Conservation (phyloP, 805 yeast species). For the Candida namnaoensis region DNA sequence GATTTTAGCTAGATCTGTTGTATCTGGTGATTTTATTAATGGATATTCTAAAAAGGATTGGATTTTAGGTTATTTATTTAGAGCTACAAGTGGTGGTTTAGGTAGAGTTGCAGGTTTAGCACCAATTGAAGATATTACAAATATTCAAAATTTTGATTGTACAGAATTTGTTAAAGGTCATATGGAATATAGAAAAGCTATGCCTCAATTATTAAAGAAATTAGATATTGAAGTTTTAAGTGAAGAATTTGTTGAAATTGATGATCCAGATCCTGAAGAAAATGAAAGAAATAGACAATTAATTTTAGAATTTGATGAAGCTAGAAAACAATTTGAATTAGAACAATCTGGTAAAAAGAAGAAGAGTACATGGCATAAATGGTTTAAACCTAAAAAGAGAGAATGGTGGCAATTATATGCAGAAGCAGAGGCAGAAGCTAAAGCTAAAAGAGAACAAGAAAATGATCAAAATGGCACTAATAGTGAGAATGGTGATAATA, state of each 20-base stretch:
- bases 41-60: conserved; percentile 92
- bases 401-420: conserved; percentile 44
- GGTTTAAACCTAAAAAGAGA: conserved; percentile 44
- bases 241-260: conserved; percentile 92
- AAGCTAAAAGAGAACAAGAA: conserved; percentile 2
- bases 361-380: conserved; percentile 30
- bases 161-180: conserved; percentile 88
- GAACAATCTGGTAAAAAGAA: conserved; percentile 31
- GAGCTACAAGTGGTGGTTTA: conserved; percentile 94
- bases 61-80: conserved; percentile 88
- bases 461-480: too few relatives aligned
- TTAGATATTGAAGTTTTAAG: conserved; percentile 75
- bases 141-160: conserved; percentile 80
- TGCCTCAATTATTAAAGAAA: conserved; percentile 68
- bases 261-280: conserved; percentile 89
- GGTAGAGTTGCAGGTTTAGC: conserved; percentile 88
- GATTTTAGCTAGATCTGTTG: conserved; percentile 72
- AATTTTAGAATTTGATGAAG: conserved; percentile 80
- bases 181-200: conserved; percentile 92
- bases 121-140: conserved; percentile 53
- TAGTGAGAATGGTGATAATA: not conserved
- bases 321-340: conserved; percentile 50
- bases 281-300: conserved; percentile 76
- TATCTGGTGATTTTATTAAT: conserved; percentile 82
- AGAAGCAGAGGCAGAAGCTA: conserved; percentile 13